A percentile compares a stretch with the other conserved stretches of the same genome.
Evolutionary conservation across 2,329 filamentous ascomycete species (phyloP).

Genomic region (Pestalotiopsis sp.): DNA sequence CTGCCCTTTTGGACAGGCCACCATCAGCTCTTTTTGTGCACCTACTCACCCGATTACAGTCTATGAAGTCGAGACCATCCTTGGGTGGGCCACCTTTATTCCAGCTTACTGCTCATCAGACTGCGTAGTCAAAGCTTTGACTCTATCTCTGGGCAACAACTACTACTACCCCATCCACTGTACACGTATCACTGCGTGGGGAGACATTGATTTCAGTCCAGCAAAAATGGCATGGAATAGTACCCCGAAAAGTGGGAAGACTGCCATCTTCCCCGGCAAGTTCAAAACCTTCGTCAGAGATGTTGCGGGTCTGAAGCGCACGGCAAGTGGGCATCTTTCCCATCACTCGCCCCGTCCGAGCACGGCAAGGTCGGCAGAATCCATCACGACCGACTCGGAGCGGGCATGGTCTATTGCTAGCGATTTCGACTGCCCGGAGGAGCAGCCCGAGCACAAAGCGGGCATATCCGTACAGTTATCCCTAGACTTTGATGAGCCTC

Average conservation of each 20-base stretch:
- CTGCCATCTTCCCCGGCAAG: slow-evolving; percentile 23
- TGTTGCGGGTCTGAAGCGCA: slow-evolving; percentile 25
- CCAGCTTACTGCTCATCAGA: not conserved
- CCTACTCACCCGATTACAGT: slow-evolving; percentile 3
- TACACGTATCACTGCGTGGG: not conserved
- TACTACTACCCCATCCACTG: not conserved
- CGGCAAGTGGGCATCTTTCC: slow-evolving; percentile 15
- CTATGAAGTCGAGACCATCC: not conserved
- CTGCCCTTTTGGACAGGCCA: not conserved
- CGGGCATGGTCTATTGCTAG: slow-evolving; percentile 4
- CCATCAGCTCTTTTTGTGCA: not conserved
- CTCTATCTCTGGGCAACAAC: not conserved
- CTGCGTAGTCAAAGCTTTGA: not conserved
- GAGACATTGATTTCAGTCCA: not conserved
- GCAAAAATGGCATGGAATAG: slow-evolving; percentile 18
- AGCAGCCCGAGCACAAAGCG: slow-evolving; percentile 12
- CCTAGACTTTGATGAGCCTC: slow-evolving; percentile 47
- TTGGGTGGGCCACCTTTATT: not conserved
- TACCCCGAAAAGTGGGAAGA: slow-evolving; percentile 15
- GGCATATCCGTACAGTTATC: slow-evolving; percentile 45
- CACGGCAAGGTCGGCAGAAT: not conserved
- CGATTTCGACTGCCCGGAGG: slow-evolving; percentile 1
- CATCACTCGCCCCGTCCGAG: not conserved
- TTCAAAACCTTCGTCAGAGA: slow-evolving; percentile 30
- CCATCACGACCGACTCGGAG: not conserved